These are phyloP conservation scores for Cerrena zonata DNA, from an alignment of 1,284 basidiomycete species.

Conservation along the genomic window DNA sequence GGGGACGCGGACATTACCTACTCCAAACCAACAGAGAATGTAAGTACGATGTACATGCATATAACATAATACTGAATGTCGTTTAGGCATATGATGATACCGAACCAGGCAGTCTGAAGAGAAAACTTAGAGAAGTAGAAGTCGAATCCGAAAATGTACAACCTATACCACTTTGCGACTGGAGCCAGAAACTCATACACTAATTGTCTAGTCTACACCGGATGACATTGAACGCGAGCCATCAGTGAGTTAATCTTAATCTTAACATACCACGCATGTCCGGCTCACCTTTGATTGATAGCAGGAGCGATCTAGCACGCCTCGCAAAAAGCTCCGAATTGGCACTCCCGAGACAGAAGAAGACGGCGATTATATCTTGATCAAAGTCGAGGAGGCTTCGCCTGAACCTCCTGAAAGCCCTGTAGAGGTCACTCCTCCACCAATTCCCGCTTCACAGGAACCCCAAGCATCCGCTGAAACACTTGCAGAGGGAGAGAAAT, in stretches of 20 bases:
- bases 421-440: too few species aligned
- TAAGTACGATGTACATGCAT: slow-evolving; percentile 10
- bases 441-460: too few species aligned
- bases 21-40: slow-evolving; percentile 17
- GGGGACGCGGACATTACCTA: slow-evolving; percentile 14
- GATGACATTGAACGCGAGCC: background rate
- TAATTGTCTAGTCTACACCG: slow-evolving; percentile 2
- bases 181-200: background rate
- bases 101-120: slow-evolving; percentile 18
- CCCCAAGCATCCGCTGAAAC: too few species aligned
- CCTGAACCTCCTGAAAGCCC: background rate
- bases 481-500: too few species aligned
- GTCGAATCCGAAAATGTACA: slow-evolving; percentile 16
- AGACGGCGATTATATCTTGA: background rate
- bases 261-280: too few species aligned
- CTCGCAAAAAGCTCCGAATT: background rate
- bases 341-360: background rate
- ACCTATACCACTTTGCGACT: slow-evolving; percentile 3
- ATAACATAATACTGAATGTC: background rate
- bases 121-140: slow-evolving; percentile 18
- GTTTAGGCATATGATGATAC: slow-evolving; percentile 14
- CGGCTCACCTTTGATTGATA: too few species aligned
- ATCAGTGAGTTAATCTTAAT: background rate
- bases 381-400: background rate
- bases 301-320: background rate